Evolutionary conservation across 495 filamentous ascomycete species (phyloP).

Genomic region (Podospora conica): DNA sequence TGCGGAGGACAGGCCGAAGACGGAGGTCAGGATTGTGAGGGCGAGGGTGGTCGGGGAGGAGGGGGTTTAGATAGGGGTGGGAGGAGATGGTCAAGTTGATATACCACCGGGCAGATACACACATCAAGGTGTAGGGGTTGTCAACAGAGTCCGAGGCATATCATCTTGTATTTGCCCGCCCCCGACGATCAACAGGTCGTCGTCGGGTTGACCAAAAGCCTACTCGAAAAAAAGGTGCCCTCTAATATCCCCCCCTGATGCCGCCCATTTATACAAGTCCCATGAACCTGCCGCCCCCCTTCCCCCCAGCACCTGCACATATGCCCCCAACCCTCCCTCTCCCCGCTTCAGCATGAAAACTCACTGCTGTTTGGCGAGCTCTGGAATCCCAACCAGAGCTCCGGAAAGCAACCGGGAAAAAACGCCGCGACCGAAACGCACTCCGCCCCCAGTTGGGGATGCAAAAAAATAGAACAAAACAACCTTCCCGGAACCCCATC

Average conservation of each 20-base stretch:
- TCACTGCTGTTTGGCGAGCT: not conserved
- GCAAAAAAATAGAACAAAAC: constrained; percentile 12
- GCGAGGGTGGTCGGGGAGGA: constrained; percentile 60
- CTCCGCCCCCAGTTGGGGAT: constrained; percentile 14
- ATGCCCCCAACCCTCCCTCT: not conserved
- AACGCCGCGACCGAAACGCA: constrained; percentile 9
- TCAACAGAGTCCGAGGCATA: not conserved
- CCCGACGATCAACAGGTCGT: not conserved
- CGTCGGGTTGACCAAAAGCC: not conserved
- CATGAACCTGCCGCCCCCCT: not conserved
- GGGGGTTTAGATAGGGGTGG: constrained; percentile 10
- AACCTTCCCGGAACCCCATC: constrained; percentile 14
- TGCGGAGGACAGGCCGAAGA: constrained; percentile 67
- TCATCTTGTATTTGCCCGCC: not conserved
- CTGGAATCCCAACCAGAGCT: not conserved
- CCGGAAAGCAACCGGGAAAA: constrained; percentile 13
- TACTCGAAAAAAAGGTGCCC: not conserved
- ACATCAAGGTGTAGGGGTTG: not conserved
- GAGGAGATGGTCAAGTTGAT: not conserved
- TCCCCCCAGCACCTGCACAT: not conserved
- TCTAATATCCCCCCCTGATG: not conserved
- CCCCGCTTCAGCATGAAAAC: not conserved
- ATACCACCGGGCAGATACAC: too few relatives aligned
- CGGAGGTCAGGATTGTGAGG: constrained; percentile 75
- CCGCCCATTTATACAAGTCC: not conserved